phyloP scores from a whole-genome alignment of 331 rosid species.

The Malus hybrid region DNA sequence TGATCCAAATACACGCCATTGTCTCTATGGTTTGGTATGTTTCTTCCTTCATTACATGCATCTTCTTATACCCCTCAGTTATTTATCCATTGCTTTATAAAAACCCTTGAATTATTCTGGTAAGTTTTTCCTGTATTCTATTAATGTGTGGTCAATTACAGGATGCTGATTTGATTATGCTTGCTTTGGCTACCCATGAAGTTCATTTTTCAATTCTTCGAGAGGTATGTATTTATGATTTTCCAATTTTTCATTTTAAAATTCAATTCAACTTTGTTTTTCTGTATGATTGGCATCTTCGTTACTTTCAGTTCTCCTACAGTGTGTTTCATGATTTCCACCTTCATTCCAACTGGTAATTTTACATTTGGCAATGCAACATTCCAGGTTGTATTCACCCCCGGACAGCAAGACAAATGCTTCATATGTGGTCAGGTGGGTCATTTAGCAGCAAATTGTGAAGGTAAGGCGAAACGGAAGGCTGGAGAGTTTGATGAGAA shows the following conservation, averaged over 20 bases:
- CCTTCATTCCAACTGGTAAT: constrained; percentile 10
- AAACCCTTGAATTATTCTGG: not conserved
- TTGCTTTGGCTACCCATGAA: constrained; percentile 97
- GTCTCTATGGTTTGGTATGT: constrained; percentile 98
- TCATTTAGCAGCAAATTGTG: constrained; percentile 81
- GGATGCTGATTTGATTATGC: constrained; percentile 99
- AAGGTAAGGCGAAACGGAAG: constrained; percentile 82
- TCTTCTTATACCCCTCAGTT: not conserved
- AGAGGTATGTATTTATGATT: constrained; percentile 55
- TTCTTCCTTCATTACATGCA: constrained; percentile 24
- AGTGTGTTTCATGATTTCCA: not conserved
- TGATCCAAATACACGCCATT: constrained; percentile 95
- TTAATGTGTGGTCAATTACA: constrained; percentile 30
- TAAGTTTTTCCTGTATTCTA: not conserved
- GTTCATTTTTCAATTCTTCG: constrained; percentile 93
- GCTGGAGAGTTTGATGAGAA: constrained; percentile 87
- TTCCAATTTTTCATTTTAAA: not conserved
- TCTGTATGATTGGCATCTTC: not conserved
- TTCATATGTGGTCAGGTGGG: constrained; percentile 95
- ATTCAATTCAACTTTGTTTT: not conserved
- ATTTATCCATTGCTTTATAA: not conserved
- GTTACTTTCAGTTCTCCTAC: not conserved
- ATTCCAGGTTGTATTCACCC: constrained; percentile 78
- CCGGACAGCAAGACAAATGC: constrained; percentile 94
- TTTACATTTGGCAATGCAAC: constrained; percentile 10